These are phyloP conservation scores for Alternaria arborescens DNA, from an alignment of 2,329 filamentous ascomycete genomes.

Conservation along the genomic window DNA sequence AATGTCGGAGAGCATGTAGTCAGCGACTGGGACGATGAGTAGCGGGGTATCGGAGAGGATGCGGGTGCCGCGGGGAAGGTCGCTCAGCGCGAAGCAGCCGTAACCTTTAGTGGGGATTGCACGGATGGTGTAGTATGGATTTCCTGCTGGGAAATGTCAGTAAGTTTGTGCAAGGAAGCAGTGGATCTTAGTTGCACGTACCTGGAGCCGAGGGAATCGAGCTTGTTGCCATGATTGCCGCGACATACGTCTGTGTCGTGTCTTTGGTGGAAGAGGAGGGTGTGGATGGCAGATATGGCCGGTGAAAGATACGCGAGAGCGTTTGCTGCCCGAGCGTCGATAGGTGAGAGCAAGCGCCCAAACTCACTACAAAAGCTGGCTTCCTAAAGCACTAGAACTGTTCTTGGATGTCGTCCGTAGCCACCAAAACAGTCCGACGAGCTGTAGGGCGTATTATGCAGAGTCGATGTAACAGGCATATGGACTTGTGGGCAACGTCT, in stretches of 20 bases:
- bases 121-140: slow-evolving; percentile 43
- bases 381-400: neutral
- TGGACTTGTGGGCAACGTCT: accelerated
- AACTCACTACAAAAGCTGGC: too few species aligned
- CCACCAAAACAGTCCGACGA: neutral
- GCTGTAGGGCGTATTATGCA: too few species aligned
- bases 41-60: slow-evolving; percentile 54
- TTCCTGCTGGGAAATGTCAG: slow-evolving; percentile 12
- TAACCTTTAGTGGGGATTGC: slow-evolving; percentile 52
- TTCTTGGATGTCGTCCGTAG: neutral
- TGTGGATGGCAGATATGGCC: neutral
- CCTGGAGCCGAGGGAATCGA: slow-evolving; percentile 8
- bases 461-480: neutral
- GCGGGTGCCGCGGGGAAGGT: slow-evolving; percentile 49
- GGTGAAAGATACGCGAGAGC: neutral
- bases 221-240: neutral
- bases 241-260: neutral
- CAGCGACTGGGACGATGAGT: slow-evolving; percentile 41
- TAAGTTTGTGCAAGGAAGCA: neutral
- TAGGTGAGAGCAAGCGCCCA: neutral
- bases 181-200: neutral
- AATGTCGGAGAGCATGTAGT: slow-evolving; percentile 49
- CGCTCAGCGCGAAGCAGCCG: slow-evolving; percentile 52
- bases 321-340: neutral
- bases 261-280: neutral